Evolutionary conservation across 164 flowering plant genomes (phyloP).

Genomic region (Malania oleifera): DNA sequence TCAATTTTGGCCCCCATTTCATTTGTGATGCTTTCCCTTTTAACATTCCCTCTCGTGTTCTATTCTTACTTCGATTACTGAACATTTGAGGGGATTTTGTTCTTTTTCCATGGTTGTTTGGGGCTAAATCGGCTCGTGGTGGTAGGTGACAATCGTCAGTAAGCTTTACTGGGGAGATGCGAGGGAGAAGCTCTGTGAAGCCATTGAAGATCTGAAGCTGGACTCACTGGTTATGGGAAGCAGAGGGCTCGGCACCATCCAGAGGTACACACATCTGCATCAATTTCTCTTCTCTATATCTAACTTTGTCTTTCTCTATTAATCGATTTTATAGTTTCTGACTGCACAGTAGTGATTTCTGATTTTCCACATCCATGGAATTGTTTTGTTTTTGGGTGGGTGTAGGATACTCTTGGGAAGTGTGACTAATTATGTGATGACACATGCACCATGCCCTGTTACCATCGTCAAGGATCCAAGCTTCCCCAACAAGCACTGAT

Average conservation of each 20-base stretch:
- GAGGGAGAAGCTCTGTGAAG: conserved; percentile 57
- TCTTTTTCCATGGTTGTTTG: no score
- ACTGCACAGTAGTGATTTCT: no score
- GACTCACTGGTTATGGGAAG: conserved; percentile 76
- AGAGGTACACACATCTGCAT: conserved; percentile 38
- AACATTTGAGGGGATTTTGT: no score
- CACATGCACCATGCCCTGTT: conserved; percentile 63
- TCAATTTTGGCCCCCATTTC: background rate
- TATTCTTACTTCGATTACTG: no score
- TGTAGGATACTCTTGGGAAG: conserved; percentile 63
- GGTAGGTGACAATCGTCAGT: conserved; percentile 47
- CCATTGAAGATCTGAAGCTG: conserved; percentile 46
- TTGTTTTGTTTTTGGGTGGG: no score
- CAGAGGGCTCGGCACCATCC: conserved; percentile 62
- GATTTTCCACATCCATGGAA: no score
- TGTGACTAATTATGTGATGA: conserved; percentile 49
- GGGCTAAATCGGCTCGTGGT: background rate
- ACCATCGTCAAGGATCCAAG: conserved; percentile 70
- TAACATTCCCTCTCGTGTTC: no score
- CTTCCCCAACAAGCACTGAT: conserved; percentile 24
- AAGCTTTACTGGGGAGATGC: conserved; percentile 95
- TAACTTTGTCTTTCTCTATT: background rate
- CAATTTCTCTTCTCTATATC: background rate
- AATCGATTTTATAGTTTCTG: background rate
- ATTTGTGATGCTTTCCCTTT: background rate